These are phyloP conservation scores for Penicillium capsulatum DNA, from an alignment of 2,329 filamentous ascomycete species.

Conservation along the genomic window DNA sequence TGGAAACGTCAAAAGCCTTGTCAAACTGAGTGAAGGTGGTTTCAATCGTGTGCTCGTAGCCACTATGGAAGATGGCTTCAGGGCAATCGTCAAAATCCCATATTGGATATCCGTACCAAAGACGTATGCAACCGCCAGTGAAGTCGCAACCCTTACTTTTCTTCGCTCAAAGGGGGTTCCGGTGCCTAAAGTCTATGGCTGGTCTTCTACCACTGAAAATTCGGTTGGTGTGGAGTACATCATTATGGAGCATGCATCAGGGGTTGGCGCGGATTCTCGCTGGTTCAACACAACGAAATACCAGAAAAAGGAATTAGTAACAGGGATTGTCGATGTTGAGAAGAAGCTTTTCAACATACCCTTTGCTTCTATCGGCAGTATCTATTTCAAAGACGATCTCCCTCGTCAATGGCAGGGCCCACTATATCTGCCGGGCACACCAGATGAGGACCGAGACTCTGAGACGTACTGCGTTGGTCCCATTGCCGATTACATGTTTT, in stretches of 20 bases:
- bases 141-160: conserved; percentile 23
- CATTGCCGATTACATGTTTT: conserved; percentile 28
- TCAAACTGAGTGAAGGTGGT: conserved; percentile 16
- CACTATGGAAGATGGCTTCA: conserved; percentile 22
- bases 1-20: conserved; percentile 6
- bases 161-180: conserved; percentile 13
- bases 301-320: conserved; percentile 16
- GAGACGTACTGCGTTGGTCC: conserved; percentile 20
- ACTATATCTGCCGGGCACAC: conserved; percentile 14
- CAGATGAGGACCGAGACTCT: conserved; percentile 11
- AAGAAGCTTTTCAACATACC: conserved; percentile 18
- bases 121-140: conserved; percentile 21
- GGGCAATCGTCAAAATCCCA: conserved; percentile 21
- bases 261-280: conserved; percentile 13
- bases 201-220: conserved; percentile 20
- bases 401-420: conserved; percentile 8
- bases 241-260: conserved; percentile 13
- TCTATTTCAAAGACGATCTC: conserved; percentile 20
- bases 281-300: conserved; percentile 22
- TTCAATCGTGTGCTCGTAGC: conserved; percentile 21
- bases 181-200: conserved; percentile 19
- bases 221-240: conserved; percentile 28
- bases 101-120: conserved; percentile 20
- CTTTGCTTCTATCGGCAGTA: conserved; percentile 16
- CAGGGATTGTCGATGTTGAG: conserved; percentile 19